A percentile compares a stretch with the other conserved stretches of the same genome.
These are phyloP conservation scores for Fusarium solani-melongenae DNA, from an alignment of 2,329 filamentous ascomycete genomes.

Conservation along the genomic window DNA sequence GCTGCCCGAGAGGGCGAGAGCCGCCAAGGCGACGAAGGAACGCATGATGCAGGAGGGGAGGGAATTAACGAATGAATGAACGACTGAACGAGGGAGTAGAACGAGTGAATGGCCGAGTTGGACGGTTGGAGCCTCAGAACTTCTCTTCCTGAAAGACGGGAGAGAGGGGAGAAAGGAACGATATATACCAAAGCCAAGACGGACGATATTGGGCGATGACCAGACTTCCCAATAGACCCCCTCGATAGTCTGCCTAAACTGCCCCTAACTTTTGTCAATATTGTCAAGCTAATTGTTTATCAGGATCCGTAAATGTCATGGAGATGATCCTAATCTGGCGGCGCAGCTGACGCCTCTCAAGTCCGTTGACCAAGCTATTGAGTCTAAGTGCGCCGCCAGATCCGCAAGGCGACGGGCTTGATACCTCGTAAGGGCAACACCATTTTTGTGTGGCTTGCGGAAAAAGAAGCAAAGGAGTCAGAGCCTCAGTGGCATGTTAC, in stretches of 20 bases:
- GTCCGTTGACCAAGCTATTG: background rate
- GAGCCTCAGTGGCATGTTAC: background rate
- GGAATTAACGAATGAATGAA: conserved; percentile 4
- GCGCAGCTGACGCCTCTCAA: background rate
- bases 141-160: background rate
- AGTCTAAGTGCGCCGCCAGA: background rate
- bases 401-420: background rate
- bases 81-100: background rate
- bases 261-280: background rate
- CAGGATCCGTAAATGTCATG: background rate
- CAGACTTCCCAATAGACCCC: background rate
- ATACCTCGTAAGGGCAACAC: background rate
- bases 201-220: background rate
- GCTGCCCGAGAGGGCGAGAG: conserved; percentile 25
- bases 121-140: conserved; percentile 11
- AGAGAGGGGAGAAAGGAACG: background rate
- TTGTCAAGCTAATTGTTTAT: background rate
- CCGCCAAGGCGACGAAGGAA: conserved; percentile 25
- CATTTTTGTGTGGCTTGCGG: background rate
- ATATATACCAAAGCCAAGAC: background rate
- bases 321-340: background rate
- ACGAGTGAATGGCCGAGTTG: conserved; percentile 24
- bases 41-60: conserved; percentile 12
- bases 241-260: background rate
- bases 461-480: background rate